phyloP scores from a whole-genome alignment of 2,329 filamentous ascomycete species.

The Fusarium drepaniforme region DNA sequence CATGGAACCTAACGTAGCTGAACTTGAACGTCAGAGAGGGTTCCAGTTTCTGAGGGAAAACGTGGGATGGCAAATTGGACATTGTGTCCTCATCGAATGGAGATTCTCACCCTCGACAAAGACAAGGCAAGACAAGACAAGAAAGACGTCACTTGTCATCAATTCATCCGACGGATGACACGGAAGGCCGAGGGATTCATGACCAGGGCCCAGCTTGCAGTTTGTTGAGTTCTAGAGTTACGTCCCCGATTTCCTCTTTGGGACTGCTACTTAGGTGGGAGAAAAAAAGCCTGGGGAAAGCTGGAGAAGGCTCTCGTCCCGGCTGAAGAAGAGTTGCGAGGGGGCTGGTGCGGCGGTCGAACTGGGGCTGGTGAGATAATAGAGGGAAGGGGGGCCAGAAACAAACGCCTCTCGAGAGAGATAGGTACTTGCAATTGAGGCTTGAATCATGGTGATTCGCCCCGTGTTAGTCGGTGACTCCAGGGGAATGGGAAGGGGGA shows the following conservation, averaged over 20 bases:
- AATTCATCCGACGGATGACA: conserved; percentile 15
- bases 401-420: conserved; percentile 13
- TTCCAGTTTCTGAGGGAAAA: not conserved
- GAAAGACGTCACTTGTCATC: conserved; percentile 20
- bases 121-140: not conserved
- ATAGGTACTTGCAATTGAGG: conserved; percentile 19
- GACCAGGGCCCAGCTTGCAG: conserved; percentile 25
- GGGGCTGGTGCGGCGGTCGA: not conserved
- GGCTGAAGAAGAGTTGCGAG: conserved; percentile 1
- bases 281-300: conserved; percentile 35
- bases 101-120: not conserved
- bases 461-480: conserved; percentile 14
- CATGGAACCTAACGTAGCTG: not conserved
- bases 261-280: conserved; percentile 14
- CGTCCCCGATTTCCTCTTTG: conserved; percentile 31
- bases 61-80: conserved; percentile 1
- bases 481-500: conserved; percentile 32
- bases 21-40: not conserved
- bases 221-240: conserved; percentile 35
- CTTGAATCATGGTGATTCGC: conserved; percentile 32
- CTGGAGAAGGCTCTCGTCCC: conserved; percentile 20
- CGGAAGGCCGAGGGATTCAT: conserved; percentile 8
- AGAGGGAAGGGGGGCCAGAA: not conserved
- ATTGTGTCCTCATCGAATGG: conserved; percentile 4
- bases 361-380: not conserved